Base-by-base conservation (phyloP, 106 monocot species). In the Acanthochlamys bracteata region DNA sequence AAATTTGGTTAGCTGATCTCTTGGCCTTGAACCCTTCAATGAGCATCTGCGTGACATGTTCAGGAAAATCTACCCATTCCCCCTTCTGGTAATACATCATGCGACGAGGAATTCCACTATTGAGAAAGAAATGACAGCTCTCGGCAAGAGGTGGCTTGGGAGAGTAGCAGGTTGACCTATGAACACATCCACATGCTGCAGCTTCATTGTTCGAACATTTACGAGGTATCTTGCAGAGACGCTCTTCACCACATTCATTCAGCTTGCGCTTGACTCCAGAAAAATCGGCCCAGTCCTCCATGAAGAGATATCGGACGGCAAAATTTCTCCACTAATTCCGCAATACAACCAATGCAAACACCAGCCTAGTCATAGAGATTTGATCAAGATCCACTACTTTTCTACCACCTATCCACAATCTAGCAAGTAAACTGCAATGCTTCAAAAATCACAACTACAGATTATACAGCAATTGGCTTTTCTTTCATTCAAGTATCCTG, bases 31-130 rank as follows among this genome's bases (percentile, higher is more conserved):
- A 80, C 25, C 66, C 84, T 20, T 80, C 60, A 20, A 80, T 56
- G 19, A 84, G 73, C 23, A 46, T 40, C 16, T 53, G 19, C 17
- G 57, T 46, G 11, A 59, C 66, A 23, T 53, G 24, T 21, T 69
- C 54, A 19, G 81, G 69, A 53, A 86, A 86, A 19, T 72, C 60
- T 1, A 22, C 41, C 85, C 85, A 86, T 4, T 61, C 71, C 20
- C 73, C 69, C 42, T 7, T 40, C 25, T 62, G 69, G 46, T 78
- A 78, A 45, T 69, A 78, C 78, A 82, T 78, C 25, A 82, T 21
- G 13, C 72, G 68, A 14, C 46, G 49, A 13, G 85, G 81, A 20
- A 57, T 3, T 7, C 57, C 61, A 41, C 85, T 86, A 21, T 72
- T 69, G 46, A 86, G 60, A 52, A 47, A 86, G 57, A 72, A 81